Percentiles rank a stretch among this genome's conserved stretches.
These are phyloP conservation scores for Polyplosphaeria fusca DNA, from an alignment of 495 filamentous ascomycete genomes.

Conservation along the genomic window DNA sequence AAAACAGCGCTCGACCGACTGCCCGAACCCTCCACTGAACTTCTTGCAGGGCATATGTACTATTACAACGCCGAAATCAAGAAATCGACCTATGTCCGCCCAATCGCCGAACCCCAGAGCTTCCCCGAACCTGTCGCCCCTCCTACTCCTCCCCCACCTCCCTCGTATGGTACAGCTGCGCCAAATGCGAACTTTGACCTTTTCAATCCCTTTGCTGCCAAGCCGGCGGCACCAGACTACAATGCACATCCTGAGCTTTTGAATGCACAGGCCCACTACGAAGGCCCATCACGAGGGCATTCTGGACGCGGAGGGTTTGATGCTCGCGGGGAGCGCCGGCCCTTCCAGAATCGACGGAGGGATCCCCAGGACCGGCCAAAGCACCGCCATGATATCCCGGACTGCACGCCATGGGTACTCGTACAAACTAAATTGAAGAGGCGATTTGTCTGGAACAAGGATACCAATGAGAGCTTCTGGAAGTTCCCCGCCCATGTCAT, in stretches of 20 bases:
- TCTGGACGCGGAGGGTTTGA: neutral
- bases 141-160: neutral
- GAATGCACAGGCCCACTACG: neutral
- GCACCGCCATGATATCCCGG: conserved; percentile 72
- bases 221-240: neutral
- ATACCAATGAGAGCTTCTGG: conserved; percentile 87
- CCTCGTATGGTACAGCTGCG: neutral
- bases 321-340: conserved; percentile 24
- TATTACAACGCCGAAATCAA: conserved; percentile 87
- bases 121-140: conserved; percentile 17
- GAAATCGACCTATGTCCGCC: conserved; percentile 80
- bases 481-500: conserved; percentile 80
- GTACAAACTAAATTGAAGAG: conserved; percentile 86
- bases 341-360: conserved; percentile 51
- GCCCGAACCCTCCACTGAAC: no score
- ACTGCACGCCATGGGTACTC: conserved; percentile 83
- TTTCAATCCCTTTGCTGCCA: conserved; percentile 17
- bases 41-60: conserved; percentile 68
- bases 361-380: conserved; percentile 77
- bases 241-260: neutral
- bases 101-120: conserved; percentile 43
- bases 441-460: conserved; percentile 81
- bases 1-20: neutral
- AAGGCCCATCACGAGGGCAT: neutral
- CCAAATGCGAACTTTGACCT: conserved; percentile 1